Conservation (phyloP, 2,329 filamentous ascomycete species). For the Aspergillus jensenii region DNA sequence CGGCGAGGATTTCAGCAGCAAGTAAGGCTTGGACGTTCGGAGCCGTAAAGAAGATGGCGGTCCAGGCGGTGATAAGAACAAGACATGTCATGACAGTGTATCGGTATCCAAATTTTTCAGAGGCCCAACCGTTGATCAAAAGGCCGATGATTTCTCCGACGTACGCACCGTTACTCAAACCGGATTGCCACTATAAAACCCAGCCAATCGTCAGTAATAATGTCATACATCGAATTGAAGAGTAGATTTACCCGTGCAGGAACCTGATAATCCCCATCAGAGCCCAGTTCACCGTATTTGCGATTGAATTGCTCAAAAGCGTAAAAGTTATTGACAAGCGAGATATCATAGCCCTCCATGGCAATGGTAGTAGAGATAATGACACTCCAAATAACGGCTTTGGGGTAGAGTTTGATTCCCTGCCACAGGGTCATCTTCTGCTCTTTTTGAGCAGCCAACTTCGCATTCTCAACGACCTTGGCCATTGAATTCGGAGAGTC, state of each 20-base stretch:
- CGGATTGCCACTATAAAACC: conserved; percentile 43
- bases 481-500: conserved; percentile 27
- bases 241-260: conserved; percentile 35
- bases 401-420: conserved; percentile 79
- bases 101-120: conserved; percentile 53
- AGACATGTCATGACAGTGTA: conserved; percentile 52
- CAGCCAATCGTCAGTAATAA: conserved; percentile 15
- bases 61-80: conserved; percentile 47
- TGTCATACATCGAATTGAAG: not conserved
- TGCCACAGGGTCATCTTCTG: conserved; percentile 71
- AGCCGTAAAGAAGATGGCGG: conserved; percentile 53
- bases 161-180: conserved; percentile 45
- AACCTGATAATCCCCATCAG: conserved; percentile 40
- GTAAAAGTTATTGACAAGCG: conserved; percentile 79
- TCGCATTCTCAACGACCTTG: conserved; percentile 42
- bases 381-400: conserved; percentile 79
- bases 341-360: conserved; percentile 89
- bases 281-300: conserved; percentile 39
- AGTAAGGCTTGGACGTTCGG: conserved; percentile 48
- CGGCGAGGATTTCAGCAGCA: conserved; percentile 53
- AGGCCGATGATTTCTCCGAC: conserved; percentile 52
- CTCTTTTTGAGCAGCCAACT: conserved; percentile 46
- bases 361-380: conserved; percentile 87
- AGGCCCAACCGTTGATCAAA: conserved; percentile 52
- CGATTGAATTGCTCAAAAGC: conserved; percentile 42